phyloP scores from a whole-genome alignment of 176 grass and related monocot genomes.

The Cocos nucifera region DNA sequence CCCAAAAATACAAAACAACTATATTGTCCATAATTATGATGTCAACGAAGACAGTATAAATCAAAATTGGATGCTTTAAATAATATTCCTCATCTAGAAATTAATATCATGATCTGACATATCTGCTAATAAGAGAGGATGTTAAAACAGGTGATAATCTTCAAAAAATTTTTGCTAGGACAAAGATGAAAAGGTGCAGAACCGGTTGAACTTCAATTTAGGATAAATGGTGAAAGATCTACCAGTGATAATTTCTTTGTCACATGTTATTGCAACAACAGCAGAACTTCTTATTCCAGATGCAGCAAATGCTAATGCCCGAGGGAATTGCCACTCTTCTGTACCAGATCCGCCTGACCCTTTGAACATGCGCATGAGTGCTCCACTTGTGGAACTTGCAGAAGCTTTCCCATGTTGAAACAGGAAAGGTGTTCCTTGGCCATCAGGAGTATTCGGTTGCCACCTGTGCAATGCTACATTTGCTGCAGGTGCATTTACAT shows the following conservation, averaged over 20 bases:
- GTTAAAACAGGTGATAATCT: too few relatives aligned
- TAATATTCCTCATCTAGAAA: too few relatives aligned
- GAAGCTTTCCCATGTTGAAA: conserved; percentile 70
- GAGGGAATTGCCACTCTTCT: conserved; percentile 77
- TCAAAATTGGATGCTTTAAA: too few relatives aligned
- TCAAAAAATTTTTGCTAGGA: too few relatives aligned
- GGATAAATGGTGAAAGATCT: conserved; percentile 19
- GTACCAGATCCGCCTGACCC: conserved; percentile 40
- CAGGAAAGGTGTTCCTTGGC: conserved; percentile 87
- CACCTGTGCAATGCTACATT: conserved; percentile 84
- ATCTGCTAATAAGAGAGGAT: too few relatives aligned
- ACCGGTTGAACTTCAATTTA: background rate
- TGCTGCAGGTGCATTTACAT: conserved; percentile 61
- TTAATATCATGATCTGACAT: too few relatives aligned
- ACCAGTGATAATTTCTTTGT: conserved; percentile 92
- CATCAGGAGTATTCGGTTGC: conserved; percentile 98
- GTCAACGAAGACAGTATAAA: too few relatives aligned
- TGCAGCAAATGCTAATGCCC: conserved; percentile 77
- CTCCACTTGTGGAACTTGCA: conserved; percentile 49
- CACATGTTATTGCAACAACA: conserved; percentile 77
- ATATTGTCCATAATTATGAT: too few relatives aligned
- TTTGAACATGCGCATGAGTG: conserved; percentile 97
- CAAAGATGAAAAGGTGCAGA: too few relatives aligned
- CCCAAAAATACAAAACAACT: too few relatives aligned
- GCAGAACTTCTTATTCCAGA: conserved; percentile 55